phyloP scores from a whole-genome alignment of 2,329 filamentous ascomycete species.

The Escovopsis sp. region DNA sequence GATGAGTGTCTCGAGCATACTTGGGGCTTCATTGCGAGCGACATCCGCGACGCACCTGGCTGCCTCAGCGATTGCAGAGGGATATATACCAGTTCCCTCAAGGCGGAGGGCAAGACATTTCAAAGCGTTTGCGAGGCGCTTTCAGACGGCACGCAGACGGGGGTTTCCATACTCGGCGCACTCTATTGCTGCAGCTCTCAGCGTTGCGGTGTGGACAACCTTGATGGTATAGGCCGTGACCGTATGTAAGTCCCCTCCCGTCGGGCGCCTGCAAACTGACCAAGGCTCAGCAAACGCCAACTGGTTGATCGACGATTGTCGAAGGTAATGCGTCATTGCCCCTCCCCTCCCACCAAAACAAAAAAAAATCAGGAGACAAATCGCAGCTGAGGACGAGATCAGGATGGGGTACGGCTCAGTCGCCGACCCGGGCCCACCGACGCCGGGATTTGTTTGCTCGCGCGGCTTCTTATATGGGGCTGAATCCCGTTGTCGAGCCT shows the following conservation, averaged over 20 bases:
- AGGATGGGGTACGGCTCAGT: slow-evolving; percentile 15
- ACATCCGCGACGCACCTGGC: slow-evolving; percentile 16
- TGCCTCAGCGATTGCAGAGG: slow-evolving; percentile 22
- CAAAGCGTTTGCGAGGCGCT: slow-evolving; percentile 18
- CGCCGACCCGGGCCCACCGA: slow-evolving; percentile 10
- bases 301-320: slow-evolving; percentile 34
- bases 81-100: slow-evolving; percentile 17
- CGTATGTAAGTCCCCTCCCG: slow-evolving; percentile 18
- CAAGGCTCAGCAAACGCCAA: slow-evolving; percentile 31
- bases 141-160: slow-evolving; percentile 11
- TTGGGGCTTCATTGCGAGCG: slow-evolving; percentile 17
- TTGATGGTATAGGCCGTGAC: slow-evolving; percentile 23
- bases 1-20: slow-evolving; percentile 9
- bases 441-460: neutral
- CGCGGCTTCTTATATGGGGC: neutral
- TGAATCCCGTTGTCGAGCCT: neutral
- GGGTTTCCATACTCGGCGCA: slow-evolving; percentile 22
- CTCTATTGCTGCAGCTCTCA: slow-evolving; percentile 39
- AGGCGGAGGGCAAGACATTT: slow-evolving; percentile 16
- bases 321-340: slow-evolving; percentile 26
- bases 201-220: slow-evolving; percentile 32
- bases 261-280: slow-evolving; percentile 5
- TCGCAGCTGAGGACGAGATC: slow-evolving; percentile 3
- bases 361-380: neutral
- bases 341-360: too few species aligned